A percentile compares a stretch with the other conserved stretches of the same genome.
phyloP scores from a whole-genome alignment of 805 yeast species.

The Starmera caribaea region DNA sequence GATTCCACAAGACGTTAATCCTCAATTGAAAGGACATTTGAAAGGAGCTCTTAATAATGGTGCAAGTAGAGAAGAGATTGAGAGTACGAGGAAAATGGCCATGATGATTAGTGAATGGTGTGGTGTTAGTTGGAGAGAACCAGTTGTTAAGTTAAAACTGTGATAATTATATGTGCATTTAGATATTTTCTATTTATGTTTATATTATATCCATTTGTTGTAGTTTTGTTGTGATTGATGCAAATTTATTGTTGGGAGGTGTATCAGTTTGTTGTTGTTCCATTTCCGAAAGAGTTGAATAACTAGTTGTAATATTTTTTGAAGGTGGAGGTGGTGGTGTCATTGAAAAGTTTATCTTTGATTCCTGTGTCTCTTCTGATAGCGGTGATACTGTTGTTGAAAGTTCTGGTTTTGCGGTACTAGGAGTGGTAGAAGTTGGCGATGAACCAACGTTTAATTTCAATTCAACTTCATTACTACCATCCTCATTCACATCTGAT shows the following conservation, averaged over 20 bases:
- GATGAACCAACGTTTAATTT: no score
- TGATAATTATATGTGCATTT: not conserved
- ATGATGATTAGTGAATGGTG: slow-evolving; percentile 64
- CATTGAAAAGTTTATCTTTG: slow-evolving; percentile 6
- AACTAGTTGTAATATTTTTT: not conserved
- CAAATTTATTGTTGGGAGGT: not conserved
- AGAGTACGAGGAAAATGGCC: slow-evolving; percentile 50
- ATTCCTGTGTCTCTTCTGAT: not conserved
- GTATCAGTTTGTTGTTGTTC: slow-evolving; percentile 1
- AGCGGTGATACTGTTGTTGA: not conserved
- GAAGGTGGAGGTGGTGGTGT: slow-evolving; percentile 9
- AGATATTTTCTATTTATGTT: not conserved
- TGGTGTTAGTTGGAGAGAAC: slow-evolving; percentile 52
- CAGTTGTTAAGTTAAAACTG: slow-evolving; percentile 19
- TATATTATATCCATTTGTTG: slow-evolving; percentile 6
- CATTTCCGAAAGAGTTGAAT: not conserved
- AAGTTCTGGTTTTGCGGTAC: not conserved
- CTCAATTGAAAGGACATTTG: slow-evolving; percentile 86
- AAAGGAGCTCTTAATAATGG: slow-evolving; percentile 81
- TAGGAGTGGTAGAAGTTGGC: not conserved
- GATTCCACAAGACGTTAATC: slow-evolving; percentile 89
- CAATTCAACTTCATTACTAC: not conserved
- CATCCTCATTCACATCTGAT: not conserved
- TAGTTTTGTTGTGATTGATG: slow-evolving; percentile 1
- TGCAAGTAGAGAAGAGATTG: slow-evolving; percentile 52